Evolutionary conservation across 1,139 yeast species (phyloP), one percentile per base, ranked within the genome.

Genomic region (Suhomyces chickasaworum): DNA sequence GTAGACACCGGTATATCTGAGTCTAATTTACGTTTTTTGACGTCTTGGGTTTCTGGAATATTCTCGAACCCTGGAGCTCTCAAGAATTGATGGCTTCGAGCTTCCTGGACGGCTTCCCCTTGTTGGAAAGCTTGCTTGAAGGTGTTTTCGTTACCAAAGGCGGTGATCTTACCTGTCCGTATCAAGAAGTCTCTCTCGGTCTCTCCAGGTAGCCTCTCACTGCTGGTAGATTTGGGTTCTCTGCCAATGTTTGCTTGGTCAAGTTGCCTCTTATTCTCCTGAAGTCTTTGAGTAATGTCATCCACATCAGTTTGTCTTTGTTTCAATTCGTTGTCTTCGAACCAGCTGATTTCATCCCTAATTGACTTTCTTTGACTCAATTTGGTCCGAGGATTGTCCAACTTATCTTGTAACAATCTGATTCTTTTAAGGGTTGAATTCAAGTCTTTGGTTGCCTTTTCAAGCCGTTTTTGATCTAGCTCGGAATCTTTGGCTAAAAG

Each of bases 101-200:
- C 56, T 20, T 50, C 59, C 48, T 55, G 59, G 3, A 17, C 18
- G 10, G 49, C 53, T 8, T 22, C 37, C 6, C 29, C 44, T 3
- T 48, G 47, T 3, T 42, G 47, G 3, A 29, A 33, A 1, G 42
- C 52, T n/a, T 57, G 58, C 8, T 52, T 37, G 52, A 88, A 88
- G 4, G 78, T 81, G 31, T 77, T 73, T 16, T 81, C 73, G 36
- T 81, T 82, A 9, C 97, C 96, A 71, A 93, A 93, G 0, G 99
- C 99, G 0, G 99, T 93, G 47, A 90, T 83, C 61, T 89, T 85
- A 35, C 99, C 99, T 0, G 91, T 91, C 53, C 99, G 74, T 0
- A 93, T 80, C 51, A 93, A 71, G 60, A 68, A 93, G 45, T 91
- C 98, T 47, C 81, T 81, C 56, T 87, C 89, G 0, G 88, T 68